Evolutionary conservation across 2,329 filamentous ascomycete species (phyloP), one percentile per base, ranked within the genome.

Genomic region (Lanzia echinophila): DNA sequence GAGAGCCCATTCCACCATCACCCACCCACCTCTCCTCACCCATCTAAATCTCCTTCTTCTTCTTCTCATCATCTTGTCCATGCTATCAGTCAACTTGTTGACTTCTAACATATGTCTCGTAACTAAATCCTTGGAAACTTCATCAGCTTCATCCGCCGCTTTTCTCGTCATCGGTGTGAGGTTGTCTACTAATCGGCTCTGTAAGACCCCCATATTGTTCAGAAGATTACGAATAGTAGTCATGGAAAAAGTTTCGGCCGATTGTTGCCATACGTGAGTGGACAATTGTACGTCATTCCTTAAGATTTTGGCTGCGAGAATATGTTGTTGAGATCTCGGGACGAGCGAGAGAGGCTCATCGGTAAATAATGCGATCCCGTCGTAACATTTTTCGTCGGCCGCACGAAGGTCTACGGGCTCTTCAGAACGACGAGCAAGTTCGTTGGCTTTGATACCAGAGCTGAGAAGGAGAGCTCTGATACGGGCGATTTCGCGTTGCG

Each of bases 371-470:
- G 47, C 71, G 56, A 52, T 59, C n/a, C 54, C 66, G 7, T 47
- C 33, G 28, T 65, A 67, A 8, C 52, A 22, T 5, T 49, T 54
- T 1, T 56, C 56, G 0, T 61, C 48, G 1, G 58, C 50, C 12
- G 45, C 55, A 22, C 49, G 51, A 3, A 68, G 49, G 43, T 67
- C 61, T 38, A 59, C 56, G n/a, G 56, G 46, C 46, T 67, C 66
- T 15, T 56, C 58, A 3, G 86, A 83, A 45, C 86, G 81, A 3
- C 83, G 79, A 28, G 78, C 77, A 52, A 96, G 88, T 65, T 94
- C 88, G 64, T 84, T 84, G 0, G 92, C 91, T 71, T 95, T 95
- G 65, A 96, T 84, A n/a, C 90, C 91, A 0, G 90, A 89, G 58
- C 85, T 87, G 20, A 95, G 75, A 39, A 96, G 80, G 8, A 95